These are phyloP conservation scores for Tillandsia leiboldiana DNA, from an alignment of 176 grass and related monocot species.

Conservation along the genomic window DNA sequence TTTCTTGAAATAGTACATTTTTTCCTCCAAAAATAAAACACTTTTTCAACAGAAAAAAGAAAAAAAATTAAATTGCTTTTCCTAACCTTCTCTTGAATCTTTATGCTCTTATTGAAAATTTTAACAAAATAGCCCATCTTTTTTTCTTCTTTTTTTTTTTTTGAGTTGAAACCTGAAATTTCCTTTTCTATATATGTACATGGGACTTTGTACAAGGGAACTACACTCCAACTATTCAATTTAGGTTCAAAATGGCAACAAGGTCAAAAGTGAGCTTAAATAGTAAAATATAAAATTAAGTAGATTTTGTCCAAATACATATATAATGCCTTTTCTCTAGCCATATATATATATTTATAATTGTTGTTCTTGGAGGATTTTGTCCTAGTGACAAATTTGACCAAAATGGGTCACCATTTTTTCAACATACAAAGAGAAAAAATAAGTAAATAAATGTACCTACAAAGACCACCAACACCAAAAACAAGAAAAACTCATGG, in stretches of 20 bases:
- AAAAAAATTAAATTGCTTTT: not conserved
- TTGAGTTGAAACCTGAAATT: no score
- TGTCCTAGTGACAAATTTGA: not conserved
- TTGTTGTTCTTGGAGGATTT: no score
- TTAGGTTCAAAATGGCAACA: no score
- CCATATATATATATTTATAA: not conserved
- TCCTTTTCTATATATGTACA: no score
- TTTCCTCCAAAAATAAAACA: no score
- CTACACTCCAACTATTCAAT: no score
- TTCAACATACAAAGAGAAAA: not conserved
- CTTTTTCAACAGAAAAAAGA: no score
- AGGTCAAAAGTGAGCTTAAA: no score
- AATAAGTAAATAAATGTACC: not conserved
- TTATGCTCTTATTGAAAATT: not conserved
- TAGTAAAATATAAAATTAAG: not conserved
- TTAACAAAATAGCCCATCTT: not conserved
- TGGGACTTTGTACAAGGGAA: no score
- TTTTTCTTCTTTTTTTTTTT: not conserved
- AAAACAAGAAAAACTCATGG: slow-evolving; percentile 14
- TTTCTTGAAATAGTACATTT: no score
- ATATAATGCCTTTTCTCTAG: not conserved
- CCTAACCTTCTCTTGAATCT: not conserved
- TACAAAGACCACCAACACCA: not conserved
- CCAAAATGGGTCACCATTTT: not conserved
- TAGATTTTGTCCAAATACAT: not conserved